phyloP scores from a whole-genome alignment of 2,329 filamentous ascomycete genomes.

The Diaporthe nobilis region DNA sequence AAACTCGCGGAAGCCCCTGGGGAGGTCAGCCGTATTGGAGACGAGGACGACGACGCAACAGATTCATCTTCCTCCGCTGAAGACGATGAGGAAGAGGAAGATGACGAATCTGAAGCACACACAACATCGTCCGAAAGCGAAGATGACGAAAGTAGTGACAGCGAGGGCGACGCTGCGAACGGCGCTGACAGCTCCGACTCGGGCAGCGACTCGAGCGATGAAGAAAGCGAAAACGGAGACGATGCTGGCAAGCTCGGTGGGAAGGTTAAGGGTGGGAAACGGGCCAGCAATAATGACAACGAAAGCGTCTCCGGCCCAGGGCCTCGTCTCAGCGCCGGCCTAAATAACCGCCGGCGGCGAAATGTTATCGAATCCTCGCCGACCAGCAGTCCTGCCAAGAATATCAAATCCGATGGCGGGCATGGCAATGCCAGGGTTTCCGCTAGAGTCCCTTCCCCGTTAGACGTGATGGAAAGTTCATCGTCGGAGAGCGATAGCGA shows the following conservation, averaged over 20 bases:
- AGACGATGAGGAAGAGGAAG: slow-evolving; percentile 40
- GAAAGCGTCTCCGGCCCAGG: slow-evolving; percentile 18
- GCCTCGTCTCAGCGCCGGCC: background rate
- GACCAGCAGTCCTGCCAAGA: background rate
- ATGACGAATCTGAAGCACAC: slow-evolving; percentile 28
- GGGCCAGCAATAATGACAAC: slow-evolving; percentile 7
- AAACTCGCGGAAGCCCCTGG: slow-evolving; percentile 28
- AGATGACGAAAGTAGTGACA: slow-evolving; percentile 43
- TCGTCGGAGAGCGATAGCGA: slow-evolving; percentile 34
- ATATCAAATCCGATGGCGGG: background rate
- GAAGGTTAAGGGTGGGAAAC: background rate
- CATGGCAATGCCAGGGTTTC: slow-evolving; percentile 33
- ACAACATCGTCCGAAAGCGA: slow-evolving; percentile 22
- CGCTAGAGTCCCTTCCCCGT: slow-evolving; percentile 38
- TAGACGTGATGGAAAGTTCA: slow-evolving; percentile 40
- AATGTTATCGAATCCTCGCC: slow-evolving; percentile 22
- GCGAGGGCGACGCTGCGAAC: slow-evolving; percentile 44
- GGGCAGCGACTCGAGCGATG: slow-evolving; percentile 21
- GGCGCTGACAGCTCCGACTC: slow-evolving; percentile 33
- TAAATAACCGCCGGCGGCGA: background rate
- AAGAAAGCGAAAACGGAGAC: background rate
- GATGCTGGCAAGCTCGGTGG: background rate
- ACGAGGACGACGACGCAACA: slow-evolving; percentile 40
- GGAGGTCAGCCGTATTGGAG: slow-evolving; percentile 38
- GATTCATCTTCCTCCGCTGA: slow-evolving; percentile 36